Conservation (phyloP, 768 basidiomycete genomes). For the Pisolithus orientalis region DNA sequence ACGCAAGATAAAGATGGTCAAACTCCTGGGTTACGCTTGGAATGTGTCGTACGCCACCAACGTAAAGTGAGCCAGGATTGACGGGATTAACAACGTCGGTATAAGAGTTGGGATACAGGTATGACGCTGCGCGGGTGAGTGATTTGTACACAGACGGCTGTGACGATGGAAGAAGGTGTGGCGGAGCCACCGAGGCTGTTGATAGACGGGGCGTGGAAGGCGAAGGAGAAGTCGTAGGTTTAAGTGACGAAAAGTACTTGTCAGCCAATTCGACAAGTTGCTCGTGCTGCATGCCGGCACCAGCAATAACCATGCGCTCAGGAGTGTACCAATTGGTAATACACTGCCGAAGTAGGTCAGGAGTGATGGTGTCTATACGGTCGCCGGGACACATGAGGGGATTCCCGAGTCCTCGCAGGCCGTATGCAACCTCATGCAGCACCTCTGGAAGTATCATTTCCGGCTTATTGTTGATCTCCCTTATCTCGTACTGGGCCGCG, state of each 20-base stretch:
- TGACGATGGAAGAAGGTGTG: constrained; percentile 54
- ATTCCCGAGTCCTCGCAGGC: constrained; percentile 77
- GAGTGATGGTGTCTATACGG: constrained; percentile 62
- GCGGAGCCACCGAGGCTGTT: constrained; percentile 34
- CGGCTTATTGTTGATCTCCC: constrained; percentile 83
- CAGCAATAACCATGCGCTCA: constrained; percentile 92
- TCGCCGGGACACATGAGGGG: constrained; percentile 85
- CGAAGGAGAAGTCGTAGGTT: constrained; percentile 24
- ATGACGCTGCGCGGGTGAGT: constrained; percentile 73
- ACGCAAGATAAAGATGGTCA: constrained; percentile 89
- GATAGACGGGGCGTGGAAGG: constrained; percentile 22
- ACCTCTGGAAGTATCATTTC: constrained; percentile 92
- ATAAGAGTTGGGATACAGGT: constrained; percentile 43
- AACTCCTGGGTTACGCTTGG: constrained; percentile 61
- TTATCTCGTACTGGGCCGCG: constrained; percentile 85
- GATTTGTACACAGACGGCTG: constrained; percentile 56
- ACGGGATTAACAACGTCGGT: constrained; percentile 4
- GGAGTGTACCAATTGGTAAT: constrained; percentile 85
- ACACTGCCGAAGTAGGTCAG: constrained; percentile 51
- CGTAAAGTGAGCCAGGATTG: constrained; percentile 53
- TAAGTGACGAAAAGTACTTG: constrained; percentile 74
- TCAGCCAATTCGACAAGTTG: constrained; percentile 82
- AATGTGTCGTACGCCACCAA: constrained; percentile 77
- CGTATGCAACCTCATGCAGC: constrained; percentile 82
- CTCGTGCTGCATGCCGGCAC: constrained; percentile 87